Base-by-base conservation (phyloP, 2,329 filamentous ascomycete species). In the Botryotinia narcissicola region DNA sequence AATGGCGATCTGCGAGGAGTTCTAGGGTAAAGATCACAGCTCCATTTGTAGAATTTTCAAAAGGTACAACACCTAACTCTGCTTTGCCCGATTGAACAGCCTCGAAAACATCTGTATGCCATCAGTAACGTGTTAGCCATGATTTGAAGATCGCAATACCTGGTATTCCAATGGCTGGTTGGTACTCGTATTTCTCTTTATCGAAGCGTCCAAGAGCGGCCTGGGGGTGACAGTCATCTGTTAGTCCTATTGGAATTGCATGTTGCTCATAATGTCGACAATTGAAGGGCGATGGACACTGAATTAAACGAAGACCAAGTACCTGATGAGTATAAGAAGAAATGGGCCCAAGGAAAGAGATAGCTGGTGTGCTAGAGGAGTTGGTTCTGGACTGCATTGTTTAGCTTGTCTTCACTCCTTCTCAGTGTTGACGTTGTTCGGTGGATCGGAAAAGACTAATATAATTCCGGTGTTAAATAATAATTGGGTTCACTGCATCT, bases 1-100 rank as follows among this genome's bases (percentile, higher is more conserved):
- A 83, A 57, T 89, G 84, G 40, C 92, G 86, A 83, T 97, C 94
- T 77, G 93, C 93, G 74, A 99, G 89, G 76, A 95, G 89, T 83
- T 98, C 95, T 37, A 98, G 88, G 0, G 95, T 97, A 82, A 94
- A 93, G 73, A 96, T 90, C 68, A 99, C 96, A 72, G 92, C 91
- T 79, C 96, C 96, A 82, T 98, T 97, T 81, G 93, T 95, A 59
- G 93, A 97, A 85, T 99, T 99, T 81, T 98, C 95, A 83, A 97
- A 95, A 10, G 96, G 96, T 2, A 98, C 92, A 46, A 98, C 92
- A 77, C 95, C 96, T 73, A 91, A 91, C 70, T 87, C 83, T 0
- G 89, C 89, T 62, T 84, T 81, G 73, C 88, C 87, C 54, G 86
- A 85, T 80, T 97, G 93, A 9, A 97, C 92, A 25, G 90, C 87